Conservation (phyloP, 495 filamentous ascomycete genomes). For the Lasiosphaeria ovina region DNA sequence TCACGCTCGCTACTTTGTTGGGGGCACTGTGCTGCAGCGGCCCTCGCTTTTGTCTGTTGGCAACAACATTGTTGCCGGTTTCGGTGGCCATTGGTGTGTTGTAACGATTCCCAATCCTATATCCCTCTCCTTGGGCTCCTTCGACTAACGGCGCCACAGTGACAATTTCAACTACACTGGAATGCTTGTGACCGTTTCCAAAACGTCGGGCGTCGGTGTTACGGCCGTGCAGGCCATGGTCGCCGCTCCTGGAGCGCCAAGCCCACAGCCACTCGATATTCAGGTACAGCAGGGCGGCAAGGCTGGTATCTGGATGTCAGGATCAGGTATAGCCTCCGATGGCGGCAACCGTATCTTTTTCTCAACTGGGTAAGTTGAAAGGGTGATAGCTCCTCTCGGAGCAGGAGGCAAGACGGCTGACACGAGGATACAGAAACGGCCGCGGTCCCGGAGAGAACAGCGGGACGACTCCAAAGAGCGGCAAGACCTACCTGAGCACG, state of each 20-base stretch:
- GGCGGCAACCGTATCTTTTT: slow-evolving; percentile 38
- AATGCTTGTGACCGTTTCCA: slow-evolving; percentile 41
- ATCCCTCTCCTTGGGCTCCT: too few species aligned
- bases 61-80: slow-evolving; percentile 43
- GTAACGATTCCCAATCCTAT: too few species aligned
- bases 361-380: slow-evolving; percentile 28
- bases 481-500: slow-evolving; percentile 37
- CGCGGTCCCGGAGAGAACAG: slow-evolving; percentile 36
- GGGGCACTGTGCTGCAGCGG: slow-evolving; percentile 43
- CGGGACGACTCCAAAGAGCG: slow-evolving; percentile 34
- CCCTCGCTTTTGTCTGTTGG: slow-evolving; percentile 42
- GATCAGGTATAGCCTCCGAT: slow-evolving; percentile 41
- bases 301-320: slow-evolving; percentile 45
- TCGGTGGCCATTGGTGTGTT: slow-evolving; percentile 41
- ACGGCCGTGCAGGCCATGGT: slow-evolving; percentile 37
- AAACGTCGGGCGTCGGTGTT: slow-evolving; percentile 38
- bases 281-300: slow-evolving; percentile 19
- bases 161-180: slow-evolving; percentile 50
- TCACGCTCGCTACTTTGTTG: slow-evolving; percentile 40
- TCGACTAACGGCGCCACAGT: background rate
- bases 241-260: slow-evolving; percentile 30
- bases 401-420: background rate
- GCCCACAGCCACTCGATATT: slow-evolving; percentile 11
- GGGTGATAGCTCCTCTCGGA: background rate
- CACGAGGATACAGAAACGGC: slow-evolving; percentile 35